These are phyloP conservation scores for Cytospora piceicola DNA, from an alignment of 2,329 filamentous ascomycete genomes.

Conservation along the genomic window DNA sequence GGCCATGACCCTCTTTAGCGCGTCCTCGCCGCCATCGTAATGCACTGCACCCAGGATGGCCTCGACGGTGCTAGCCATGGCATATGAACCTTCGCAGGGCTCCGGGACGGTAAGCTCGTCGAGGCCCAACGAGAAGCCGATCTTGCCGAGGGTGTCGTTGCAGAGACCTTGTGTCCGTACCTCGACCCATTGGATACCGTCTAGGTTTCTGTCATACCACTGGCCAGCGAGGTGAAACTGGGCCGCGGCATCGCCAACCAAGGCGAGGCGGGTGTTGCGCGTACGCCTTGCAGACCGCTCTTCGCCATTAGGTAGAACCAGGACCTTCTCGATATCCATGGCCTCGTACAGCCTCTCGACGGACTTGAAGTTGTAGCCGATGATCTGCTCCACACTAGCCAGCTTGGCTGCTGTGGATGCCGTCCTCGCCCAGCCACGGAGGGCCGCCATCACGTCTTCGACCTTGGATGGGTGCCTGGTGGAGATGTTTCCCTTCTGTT, in stretches of 20 bases:
- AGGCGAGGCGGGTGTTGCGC: slow-evolving; percentile 24
- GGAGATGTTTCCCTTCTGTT: neutral
- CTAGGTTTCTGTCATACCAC: slow-evolving; percentile 9
- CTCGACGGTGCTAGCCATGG: slow-evolving; percentile 21
- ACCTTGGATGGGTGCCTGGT: neutral
- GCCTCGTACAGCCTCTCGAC: slow-evolving; percentile 38
- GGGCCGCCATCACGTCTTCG: slow-evolving; percentile 6
- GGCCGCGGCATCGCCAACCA: slow-evolving; percentile 16
- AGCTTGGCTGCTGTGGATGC: slow-evolving; percentile 22
- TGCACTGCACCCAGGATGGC: slow-evolving; percentile 25
- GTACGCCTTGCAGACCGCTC: neutral
- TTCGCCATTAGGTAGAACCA: neutral
- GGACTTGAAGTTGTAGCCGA: slow-evolving; percentile 35
- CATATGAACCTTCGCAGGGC: neutral
- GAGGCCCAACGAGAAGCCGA: slow-evolving; percentile 12
- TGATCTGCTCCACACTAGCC: slow-evolving; percentile 22
- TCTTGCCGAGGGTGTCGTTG: slow-evolving; percentile 1
- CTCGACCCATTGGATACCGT: neutral
- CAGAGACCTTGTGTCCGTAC: neutral
- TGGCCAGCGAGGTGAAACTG: neutral
- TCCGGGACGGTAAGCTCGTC: slow-evolving; percentile 10
- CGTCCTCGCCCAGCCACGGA: slow-evolving; percentile 9
- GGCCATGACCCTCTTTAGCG: neutral
- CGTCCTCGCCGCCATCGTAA: slow-evolving; percentile 8
- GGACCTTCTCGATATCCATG: slow-evolving; percentile 30